phyloP scores from a whole-genome alignment of 345 rosid genomes.

The Sonneratia caseolaris region DNA sequence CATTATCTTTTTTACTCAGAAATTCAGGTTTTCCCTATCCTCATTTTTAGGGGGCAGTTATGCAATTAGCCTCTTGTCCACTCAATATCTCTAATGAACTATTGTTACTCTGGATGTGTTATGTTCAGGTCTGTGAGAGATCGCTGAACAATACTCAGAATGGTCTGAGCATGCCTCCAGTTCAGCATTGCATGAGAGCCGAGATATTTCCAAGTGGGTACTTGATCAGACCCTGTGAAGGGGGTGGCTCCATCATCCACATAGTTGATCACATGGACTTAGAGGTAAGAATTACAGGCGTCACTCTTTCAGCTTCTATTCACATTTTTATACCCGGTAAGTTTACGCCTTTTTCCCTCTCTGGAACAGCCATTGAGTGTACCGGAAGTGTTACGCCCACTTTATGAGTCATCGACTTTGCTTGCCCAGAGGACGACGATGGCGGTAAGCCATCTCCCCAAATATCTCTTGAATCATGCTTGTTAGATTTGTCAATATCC shows the following conservation, averaged over 20 bases:
- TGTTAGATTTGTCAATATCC: constrained; percentile 1
- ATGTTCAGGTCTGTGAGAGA: constrained; percentile 67
- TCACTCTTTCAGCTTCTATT: background rate
- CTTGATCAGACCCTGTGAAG: constrained; percentile 94
- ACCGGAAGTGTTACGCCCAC: constrained; percentile 95
- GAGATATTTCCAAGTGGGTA: constrained; percentile 93
- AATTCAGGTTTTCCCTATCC: too few relatives aligned
- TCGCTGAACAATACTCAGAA: constrained; percentile 87
- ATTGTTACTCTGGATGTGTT: background rate
- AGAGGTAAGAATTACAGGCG: constrained; percentile 38
- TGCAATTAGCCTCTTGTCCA: background rate
- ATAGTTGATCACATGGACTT: constrained; percentile 90
- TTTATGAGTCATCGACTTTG: constrained; percentile 83
- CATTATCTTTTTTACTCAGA: too few relatives aligned
- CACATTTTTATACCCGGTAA: background rate
- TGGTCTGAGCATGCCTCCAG: constrained; percentile 94
- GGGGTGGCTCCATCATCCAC: constrained; percentile 93
- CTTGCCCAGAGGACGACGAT: constrained; percentile 93
- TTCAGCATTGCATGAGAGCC: constrained; percentile 85
- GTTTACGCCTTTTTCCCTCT: constrained; percentile 7
- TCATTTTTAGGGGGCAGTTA: too few relatives aligned
- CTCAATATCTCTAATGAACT: background rate
- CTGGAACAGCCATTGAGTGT: constrained; percentile 77
- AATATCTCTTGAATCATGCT: background rate
- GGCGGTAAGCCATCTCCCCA: constrained; percentile 49